Evolutionary conservation across 371 early-diverging fungal species (phyloP), one percentile per base, ranked within the genome.

Genomic region (Mucor piriformis): DNA sequence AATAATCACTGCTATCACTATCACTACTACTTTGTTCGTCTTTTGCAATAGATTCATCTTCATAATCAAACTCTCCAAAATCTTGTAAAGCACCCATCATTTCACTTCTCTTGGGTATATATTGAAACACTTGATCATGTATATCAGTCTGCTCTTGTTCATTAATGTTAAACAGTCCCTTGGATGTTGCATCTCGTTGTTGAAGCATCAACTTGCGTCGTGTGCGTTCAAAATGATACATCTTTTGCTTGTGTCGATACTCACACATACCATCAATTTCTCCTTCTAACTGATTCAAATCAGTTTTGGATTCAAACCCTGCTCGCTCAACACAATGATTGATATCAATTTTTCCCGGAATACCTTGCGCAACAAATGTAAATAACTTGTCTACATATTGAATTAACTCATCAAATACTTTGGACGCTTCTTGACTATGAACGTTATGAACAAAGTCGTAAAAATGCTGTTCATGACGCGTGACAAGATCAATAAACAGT

Each of bases 401-500:
- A n/a, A 79, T 50, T 10, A 79, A 50, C 4, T 76, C 75, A 46
- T 79, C 77, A 69, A 79, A 79, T 2, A 79, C 60, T 24, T 60
- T 59, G 0, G 80, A 76, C 2, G 73, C 64, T 32, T 84, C 83
- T 50, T 83, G 75, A 20, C 73, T 72, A 53, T 88, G 85, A 1
- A 88, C 83, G 15, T 78, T 73, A 50, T 88, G 84, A 0, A 86
- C 81, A 70, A 86, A 88, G 6, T 62, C 67, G 64, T 88, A 88
- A 48, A 86, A 84, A 21, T 68, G 69, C 6, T 81, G 77, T 37
- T 84, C 74, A 50, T 88, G 86, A 16, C 84, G 73, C 27, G 73
- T 64, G 11, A 83, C 82, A 11, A 88, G 63, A 44, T 73, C 67
- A 23, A 83, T 63, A 48, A 77, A 77, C 2, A 68, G 64, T 42